A percentile compares a stretch with the other conserved stretches of the same genome.
phyloP scores from a whole-genome alignment of 345 rosid species.

The Camelina hispida region DNA sequence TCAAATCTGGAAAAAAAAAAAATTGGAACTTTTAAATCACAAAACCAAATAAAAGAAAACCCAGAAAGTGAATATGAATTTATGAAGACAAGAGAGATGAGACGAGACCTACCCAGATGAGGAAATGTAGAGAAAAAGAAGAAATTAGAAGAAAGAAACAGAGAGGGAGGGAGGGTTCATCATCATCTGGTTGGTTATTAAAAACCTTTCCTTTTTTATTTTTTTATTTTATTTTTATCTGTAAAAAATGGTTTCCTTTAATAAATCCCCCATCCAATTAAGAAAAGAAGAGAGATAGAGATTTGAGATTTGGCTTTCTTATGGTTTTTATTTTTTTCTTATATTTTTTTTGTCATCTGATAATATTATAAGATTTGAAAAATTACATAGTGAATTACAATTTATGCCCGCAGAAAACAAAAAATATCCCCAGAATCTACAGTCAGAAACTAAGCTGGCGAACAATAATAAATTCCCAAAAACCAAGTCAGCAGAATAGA shows the following conservation, averaged over 20 bases:
- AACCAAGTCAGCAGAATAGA: too few relatives aligned
- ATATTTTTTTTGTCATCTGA: too few relatives aligned
- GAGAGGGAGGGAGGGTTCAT: conserved; percentile 54
- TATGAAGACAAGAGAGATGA: conserved; percentile 36
- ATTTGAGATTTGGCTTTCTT: conserved; percentile 37
- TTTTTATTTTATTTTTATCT: conserved; percentile 36
- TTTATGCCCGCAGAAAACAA: too few relatives aligned
- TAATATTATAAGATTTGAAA: too few relatives aligned
- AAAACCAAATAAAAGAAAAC: conserved; percentile 23
- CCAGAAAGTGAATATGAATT: conserved; percentile 20
- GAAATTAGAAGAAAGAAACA: conserved; percentile 40
- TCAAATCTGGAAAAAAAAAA: conserved; percentile 31
- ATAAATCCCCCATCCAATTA: conserved; percentile 31
- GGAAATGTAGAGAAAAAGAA: conserved; percentile 53
- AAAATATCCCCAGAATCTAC: too few relatives aligned
- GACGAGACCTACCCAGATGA: conserved; percentile 47
- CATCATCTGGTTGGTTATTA: conserved; percentile 39
- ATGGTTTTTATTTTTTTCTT: neutral
- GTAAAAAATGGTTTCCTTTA: conserved; percentile 23
- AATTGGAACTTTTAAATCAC: conserved; percentile 25
- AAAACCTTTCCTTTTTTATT: conserved; percentile 51
- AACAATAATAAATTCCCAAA: too few relatives aligned
- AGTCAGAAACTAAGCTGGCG: too few relatives aligned
- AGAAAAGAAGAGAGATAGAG: conserved; percentile 45
- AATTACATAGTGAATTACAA: too few relatives aligned